phyloP scores from a whole-genome alignment of 306 rosid species.

The Cyclanthera cordifolia region DNA sequence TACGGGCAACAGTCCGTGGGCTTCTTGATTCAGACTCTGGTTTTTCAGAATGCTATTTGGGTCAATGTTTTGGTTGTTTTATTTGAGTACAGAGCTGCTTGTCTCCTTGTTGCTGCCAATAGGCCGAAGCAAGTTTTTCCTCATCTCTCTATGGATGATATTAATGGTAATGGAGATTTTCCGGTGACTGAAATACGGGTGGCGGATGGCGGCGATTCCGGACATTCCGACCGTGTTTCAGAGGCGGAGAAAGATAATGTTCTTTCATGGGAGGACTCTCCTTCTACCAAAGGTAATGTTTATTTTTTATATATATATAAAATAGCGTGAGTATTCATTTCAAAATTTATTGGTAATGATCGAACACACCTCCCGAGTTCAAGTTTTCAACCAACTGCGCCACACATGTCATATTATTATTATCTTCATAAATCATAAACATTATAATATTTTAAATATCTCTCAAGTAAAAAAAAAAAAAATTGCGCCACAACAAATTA shows the following conservation, averaged over 20 bases:
- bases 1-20: not conserved
- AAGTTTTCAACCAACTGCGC: too few relatives aligned
- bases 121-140: not conserved
- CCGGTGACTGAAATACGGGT: not conserved
- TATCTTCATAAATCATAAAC: too few relatives aligned
- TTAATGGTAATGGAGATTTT: not conserved
- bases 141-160: too few relatives aligned
- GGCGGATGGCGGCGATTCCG: not conserved
- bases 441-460: too few relatives aligned
- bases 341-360: too few relatives aligned
- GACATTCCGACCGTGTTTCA: not conserved
- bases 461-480: too few relatives aligned
- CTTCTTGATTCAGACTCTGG: constrained; percentile 8
- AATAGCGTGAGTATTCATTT: too few relatives aligned
- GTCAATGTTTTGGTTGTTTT: not conserved
- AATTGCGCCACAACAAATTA: too few relatives aligned
- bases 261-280: not conserved
- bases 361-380: too few relatives aligned
- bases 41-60: constrained; percentile 13
- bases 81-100: constrained; percentile 6
- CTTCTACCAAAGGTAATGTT: not conserved
- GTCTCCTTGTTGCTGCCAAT: not conserved
- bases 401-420: too few relatives aligned
- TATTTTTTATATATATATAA: too few relatives aligned
- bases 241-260: not conserved